Evolutionary conservation across 768 basidiomycete genomes (phyloP), one percentile per base, ranked within the genome.

Genomic region (Imleria badia): DNA sequence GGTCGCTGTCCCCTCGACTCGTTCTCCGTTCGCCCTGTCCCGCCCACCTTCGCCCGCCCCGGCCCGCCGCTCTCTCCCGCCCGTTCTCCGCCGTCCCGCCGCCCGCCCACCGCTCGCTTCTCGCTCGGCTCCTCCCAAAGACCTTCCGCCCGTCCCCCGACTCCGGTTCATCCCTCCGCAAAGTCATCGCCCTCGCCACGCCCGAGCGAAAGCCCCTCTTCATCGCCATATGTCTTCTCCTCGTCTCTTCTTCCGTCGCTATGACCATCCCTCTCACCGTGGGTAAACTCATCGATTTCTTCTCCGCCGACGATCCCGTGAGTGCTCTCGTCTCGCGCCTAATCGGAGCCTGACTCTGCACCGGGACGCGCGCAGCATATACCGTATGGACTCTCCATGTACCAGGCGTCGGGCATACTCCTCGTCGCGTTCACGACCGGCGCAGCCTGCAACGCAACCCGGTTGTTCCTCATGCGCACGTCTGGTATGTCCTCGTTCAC

Each of bases 191-290:
- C 1, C 82, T 98, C 38, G 93, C 94, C 0, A 85, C 76, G 64
- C 89, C 93, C 1, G 96, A 98, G 73, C 78, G 77, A 63, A 90
- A 84, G 59, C 85, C 90, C 2, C 77, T 97, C 10, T 66, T 81
- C 0, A 78, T 85, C 40, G 94, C 94, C 8, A 76, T 94, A 43
- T 89, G 87, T 1, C 73, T 96, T 58, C 78, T 98, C 9, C 70
- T 95, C 15, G 78, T 93, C n/a, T 96, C 94, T 0, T 92, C 93
- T 10, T 76, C 88, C 3, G 91, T 99, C 20, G 90, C 92, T 5
- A 89, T 98, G 86, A 89, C 88, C 59, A 81, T 98, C 13, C 96
- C 96, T 0, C 84, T 97, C 62, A 94, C 94, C 1, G 87, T 98
- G 63, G 96, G 96, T 11, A 91, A 85, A 68, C 76, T 98, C 48